Evolutionary conservation across 2,329 filamentous ascomycete genomes (phyloP), one percentile per base, ranked within the genome.

Genomic region (Verticillium isaacii): DNA sequence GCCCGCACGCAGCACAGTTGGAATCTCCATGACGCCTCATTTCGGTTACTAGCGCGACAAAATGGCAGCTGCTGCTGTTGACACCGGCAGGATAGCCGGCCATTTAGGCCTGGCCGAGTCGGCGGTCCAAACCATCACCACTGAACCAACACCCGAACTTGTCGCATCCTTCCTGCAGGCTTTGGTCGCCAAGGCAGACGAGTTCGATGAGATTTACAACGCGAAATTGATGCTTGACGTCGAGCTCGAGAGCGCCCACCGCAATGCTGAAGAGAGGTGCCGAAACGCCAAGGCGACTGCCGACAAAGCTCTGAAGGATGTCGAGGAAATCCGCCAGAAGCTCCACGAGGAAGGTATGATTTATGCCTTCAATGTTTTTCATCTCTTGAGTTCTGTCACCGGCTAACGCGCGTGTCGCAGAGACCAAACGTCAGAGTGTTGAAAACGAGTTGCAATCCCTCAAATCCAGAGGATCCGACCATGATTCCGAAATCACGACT

Each of bases 201-300:
- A 97, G 70, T 89, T 86, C 69, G 92, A 97, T 72, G 85, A 88
- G 45, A 78, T 97, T 50, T 92, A 89, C 69, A 89, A 94, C 11
- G 91, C 96, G 66, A 98, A 97, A 78, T 83, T 97, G 55, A 89
- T 92, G 67, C 81, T 91, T 56, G 92, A 97, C 70, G 95, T 99
- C 55, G 93, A 98, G 79, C 85, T 98, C 8, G 95, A 99, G 74
- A 95, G 92, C 75, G 90, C 89, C 19, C 89, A 97, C 57, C 89
- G 93, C 68, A 90, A 86, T 66, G 89, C 90, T 63, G 94, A 98
- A 72, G 87, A 89, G 29, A 91, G 93, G 75, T 88, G 89, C 66
- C 92, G 94, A 71, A 86, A 88, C 9, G 87, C 95, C 73, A 96
- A 95, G 77, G 82, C 85, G 6, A 91, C 90, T 1, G 85, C 92